Evolutionary conservation across 306 rosid genomes (phyloP).

Genomic region (Parietaria judaica): DNA sequence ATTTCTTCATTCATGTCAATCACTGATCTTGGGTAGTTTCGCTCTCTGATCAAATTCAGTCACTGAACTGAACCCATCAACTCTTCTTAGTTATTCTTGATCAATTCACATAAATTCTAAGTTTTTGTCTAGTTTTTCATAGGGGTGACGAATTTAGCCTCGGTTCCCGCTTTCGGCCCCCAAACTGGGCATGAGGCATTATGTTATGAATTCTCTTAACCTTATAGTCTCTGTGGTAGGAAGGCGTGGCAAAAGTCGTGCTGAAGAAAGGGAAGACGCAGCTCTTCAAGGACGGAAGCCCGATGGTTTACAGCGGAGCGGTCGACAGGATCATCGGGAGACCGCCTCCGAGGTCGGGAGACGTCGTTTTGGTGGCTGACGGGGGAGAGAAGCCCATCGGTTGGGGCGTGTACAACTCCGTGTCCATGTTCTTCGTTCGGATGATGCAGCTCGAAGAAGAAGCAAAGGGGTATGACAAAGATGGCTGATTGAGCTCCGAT

Average conservation of each 20-base stretch:
- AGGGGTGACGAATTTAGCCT: too few species aligned
- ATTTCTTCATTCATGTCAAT: not conserved
- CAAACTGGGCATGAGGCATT: not conserved
- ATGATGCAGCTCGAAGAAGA: constrained; percentile 90
- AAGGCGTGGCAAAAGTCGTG: constrained; percentile 83
- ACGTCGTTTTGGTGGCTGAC: constrained; percentile 74
- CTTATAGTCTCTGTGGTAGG: constrained; percentile 29
- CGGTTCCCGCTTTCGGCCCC: too few species aligned
- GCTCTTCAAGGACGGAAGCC: constrained; percentile 92
- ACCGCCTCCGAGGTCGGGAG: constrained; percentile 92
- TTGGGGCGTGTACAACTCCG: constrained; percentile 91
- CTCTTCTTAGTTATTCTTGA: too few species aligned
- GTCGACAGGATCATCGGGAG: constrained; percentile 83
- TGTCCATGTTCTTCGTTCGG: constrained; percentile 83
- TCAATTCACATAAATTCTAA: too few species aligned
- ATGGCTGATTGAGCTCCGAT: constrained; percentile 8
- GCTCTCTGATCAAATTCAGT: not conserved
- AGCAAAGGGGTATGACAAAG: constrained; percentile 44
- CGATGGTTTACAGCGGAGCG: constrained; percentile 96
- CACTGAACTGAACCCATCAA: not conserved
- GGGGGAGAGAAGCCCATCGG: constrained; percentile 81
- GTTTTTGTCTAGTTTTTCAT: too few species aligned
- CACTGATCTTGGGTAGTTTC: constrained; percentile 7
- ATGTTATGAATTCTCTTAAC: constrained; percentile 18
- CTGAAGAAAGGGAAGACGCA: constrained; percentile 91